Evolutionary conservation across 495 filamentous ascomycete genomes (phyloP).

Genomic region (Hypoxylon trugodes): DNA sequence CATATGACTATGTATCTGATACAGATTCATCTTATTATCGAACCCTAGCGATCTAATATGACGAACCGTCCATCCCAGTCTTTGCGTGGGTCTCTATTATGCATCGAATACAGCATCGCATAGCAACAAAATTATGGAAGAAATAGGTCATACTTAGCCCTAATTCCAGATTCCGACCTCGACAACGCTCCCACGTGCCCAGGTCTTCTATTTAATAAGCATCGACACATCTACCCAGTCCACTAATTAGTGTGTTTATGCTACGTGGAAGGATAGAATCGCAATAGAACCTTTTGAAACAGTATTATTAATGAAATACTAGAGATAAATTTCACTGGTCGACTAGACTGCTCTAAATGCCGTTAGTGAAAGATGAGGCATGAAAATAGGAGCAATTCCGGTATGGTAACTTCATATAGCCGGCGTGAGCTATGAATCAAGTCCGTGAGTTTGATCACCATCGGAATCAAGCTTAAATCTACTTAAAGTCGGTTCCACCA

Average conservation of each 20-base stretch:
- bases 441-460: slow-evolving; percentile 18
- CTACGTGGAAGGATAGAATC: too few species aligned
- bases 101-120: slow-evolving; percentile 5
- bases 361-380: neutral
- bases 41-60: slow-evolving; percentile 32
- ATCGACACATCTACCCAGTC: neutral
- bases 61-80: slow-evolving; percentile 19
- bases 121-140: neutral
- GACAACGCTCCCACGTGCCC: neutral
- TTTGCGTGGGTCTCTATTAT: slow-evolving; percentile 20
- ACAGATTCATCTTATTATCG: slow-evolving; percentile 34
- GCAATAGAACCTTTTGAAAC: slow-evolving; percentile 6
- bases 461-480: slow-evolving; percentile 11
- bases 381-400: neutral
- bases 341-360: neutral
- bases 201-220: neutral
- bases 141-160: too few species aligned
- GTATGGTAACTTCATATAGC: neutral
- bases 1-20: slow-evolving; percentile 20
- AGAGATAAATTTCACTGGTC: neutral
- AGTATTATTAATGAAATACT: neutral
- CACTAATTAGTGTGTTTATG: neutral
- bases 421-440: neutral
- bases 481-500: neutral
- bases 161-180: too few species aligned